Conservation (phyloP, 192 early-diverging fungal genomes). For the Coemansia sp. region DNA sequence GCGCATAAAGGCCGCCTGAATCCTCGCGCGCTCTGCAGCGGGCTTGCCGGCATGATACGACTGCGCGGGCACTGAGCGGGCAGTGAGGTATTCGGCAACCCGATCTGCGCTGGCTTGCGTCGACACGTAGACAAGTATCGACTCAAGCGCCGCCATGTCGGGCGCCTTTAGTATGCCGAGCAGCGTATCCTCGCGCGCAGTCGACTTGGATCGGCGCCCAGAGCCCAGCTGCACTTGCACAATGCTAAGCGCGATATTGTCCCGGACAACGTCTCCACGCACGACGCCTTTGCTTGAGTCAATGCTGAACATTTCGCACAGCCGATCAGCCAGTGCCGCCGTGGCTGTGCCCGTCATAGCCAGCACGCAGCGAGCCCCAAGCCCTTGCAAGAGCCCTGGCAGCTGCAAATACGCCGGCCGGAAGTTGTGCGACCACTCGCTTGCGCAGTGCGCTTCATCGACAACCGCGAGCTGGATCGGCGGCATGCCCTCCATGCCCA, state of each 20-base stretch:
- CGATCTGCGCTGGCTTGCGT: conserved; percentile 70
- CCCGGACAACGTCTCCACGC: conserved; percentile 57
- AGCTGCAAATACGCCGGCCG: conserved; percentile 72
- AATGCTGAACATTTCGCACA: conserved; percentile 68
- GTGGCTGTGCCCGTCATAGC: conserved; percentile 81
- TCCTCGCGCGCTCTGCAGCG: conserved; percentile 59
- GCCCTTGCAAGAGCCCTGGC: conserved; percentile 51
- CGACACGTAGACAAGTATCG: conserved; percentile 73
- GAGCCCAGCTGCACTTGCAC: conserved; percentile 46
- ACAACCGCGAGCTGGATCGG: conserved; percentile 67
- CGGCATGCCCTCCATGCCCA: conserved; percentile 57
- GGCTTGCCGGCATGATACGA: conserved; percentile 80
- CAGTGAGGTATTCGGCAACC: conserved; percentile 69
- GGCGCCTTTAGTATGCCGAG: conserved; percentile 61
- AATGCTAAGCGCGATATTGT: conserved; percentile 67
- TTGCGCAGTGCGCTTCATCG: conserved; percentile 85
- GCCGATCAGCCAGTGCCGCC: conserved; percentile 48
- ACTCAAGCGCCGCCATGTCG: conserved; percentile 57
- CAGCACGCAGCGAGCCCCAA: conserved; percentile 63
- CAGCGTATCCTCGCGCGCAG: conserved; percentile 60
- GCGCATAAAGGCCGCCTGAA: conserved; percentile 73
- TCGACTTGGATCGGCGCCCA: conserved; percentile 10
- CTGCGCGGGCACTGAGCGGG: conserved; percentile 69
- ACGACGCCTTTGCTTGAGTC: conserved; percentile 58
- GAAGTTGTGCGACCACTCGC: conserved; percentile 89